These are phyloP conservation scores for Phytophthora syringae DNA, from an alignment of 352 stramenopile species.

Conservation along the genomic window DNA sequence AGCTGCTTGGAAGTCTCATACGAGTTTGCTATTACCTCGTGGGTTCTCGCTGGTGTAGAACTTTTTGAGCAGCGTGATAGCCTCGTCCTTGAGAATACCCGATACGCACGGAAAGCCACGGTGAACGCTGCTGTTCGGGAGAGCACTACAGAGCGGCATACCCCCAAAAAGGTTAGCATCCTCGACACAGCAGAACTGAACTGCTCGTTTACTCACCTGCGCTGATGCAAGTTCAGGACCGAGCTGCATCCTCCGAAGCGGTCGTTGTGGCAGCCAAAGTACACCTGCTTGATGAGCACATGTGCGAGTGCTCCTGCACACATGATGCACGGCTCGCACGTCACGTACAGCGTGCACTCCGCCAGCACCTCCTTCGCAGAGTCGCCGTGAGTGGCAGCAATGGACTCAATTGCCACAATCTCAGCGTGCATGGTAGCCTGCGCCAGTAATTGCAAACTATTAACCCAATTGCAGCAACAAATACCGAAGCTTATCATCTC, in stretches of 20 bases:
- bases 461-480: not conserved
- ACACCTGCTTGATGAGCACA: conserved; percentile 75
- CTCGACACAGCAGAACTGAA: not conserved
- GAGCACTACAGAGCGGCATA: conserved; percentile 25
- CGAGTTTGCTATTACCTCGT: conserved; percentile 61
- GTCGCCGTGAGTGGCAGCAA: conserved; percentile 56
- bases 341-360: conserved; percentile 86
- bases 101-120: conserved; percentile 66
- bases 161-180: not conserved
- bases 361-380: conserved; percentile 53
- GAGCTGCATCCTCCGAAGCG: conserved; percentile 94
- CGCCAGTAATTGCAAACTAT: not conserved
- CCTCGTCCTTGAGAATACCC: conserved; percentile 86
- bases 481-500: not conserved
- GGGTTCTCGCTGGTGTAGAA: conserved; percentile 93
- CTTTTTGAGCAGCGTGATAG: conserved; percentile 80
- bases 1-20: not conserved
- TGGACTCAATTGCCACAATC: conserved; percentile 89
- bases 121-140: conserved; percentile 56
- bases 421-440: conserved; percentile 92
- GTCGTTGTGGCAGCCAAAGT: conserved; percentile 94
- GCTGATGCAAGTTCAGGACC: conserved; percentile 85
- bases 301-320: conserved; percentile 89
- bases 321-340: conserved; percentile 96
- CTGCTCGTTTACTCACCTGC: conserved; percentile 32